phyloP scores from a whole-genome alignment of 495 filamentous ascomycete genomes.

The Acidomyces sp. region DNA sequence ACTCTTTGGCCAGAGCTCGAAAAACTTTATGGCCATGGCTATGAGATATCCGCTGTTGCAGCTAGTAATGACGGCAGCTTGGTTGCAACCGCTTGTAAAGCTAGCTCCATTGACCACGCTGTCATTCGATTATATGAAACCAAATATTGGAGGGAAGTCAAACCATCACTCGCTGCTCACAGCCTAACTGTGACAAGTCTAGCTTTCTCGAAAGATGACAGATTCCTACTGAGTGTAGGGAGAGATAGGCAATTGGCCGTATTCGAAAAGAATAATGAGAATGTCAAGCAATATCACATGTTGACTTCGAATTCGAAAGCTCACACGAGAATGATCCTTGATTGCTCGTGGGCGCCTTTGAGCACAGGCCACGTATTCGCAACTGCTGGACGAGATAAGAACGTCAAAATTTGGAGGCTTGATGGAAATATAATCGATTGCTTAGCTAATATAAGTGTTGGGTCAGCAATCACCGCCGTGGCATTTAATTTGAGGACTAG shows the following conservation, averaged over 20 bases:
- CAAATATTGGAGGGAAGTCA: constrained; percentile 71
- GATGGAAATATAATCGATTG: constrained; percentile 33
- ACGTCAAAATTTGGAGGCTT: constrained; percentile 61
- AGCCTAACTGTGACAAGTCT: constrained; percentile 71
- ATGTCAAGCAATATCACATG: constrained; percentile 37
- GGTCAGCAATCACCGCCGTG: constrained; percentile 60
- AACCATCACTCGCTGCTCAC: constrained; percentile 67
- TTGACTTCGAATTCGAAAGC: constrained; percentile 60
- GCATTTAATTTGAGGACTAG: constrained; percentile 42
- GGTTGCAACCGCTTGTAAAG: constrained; percentile 87
- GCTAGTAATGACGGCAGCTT: constrained; percentile 57
- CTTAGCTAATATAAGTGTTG: constrained; percentile 40
- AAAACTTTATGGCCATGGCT: constrained; percentile 98
- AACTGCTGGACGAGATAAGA: constrained; percentile 79
- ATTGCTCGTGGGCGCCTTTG: constrained; percentile 62
- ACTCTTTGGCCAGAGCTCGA: constrained; percentile 93
- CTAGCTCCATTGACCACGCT: constrained; percentile 83
- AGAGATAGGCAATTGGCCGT: constrained; percentile 84
- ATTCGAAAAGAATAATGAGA: constrained; percentile 40
- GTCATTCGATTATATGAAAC: constrained; percentile 87
- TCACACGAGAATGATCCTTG: constrained; percentile 82
- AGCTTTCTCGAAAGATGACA: constrained; percentile 62
- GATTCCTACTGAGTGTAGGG: constrained; percentile 70
- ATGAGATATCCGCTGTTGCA: constrained; percentile 89
- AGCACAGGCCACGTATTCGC: constrained; percentile 46